Evolutionary conservation across 2,329 filamentous ascomycete species (phyloP), one percentile per base, ranked within the genome.

Genomic region (Aspergillus tamarii): DNA sequence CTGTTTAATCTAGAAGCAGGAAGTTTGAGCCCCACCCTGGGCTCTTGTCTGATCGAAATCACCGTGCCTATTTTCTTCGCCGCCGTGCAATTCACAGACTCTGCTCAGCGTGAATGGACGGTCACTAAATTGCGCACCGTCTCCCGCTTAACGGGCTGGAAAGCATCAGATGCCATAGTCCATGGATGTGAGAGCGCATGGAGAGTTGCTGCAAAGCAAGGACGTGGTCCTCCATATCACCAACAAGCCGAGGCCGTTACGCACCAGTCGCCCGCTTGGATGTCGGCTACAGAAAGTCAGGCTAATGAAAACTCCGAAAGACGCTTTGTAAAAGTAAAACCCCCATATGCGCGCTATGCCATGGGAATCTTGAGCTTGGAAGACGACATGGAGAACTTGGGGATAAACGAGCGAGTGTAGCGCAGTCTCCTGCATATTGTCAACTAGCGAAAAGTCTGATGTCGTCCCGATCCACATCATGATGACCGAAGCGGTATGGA

Each of bases 41-140:
- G 91, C 7, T 91, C 91, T 0, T 92, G 91, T 0, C 85, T 97
- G 26, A 93, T 93, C 63, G 94, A 98, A 77, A 88, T 88, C 70
- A 89, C 88, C 4, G 91, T 97, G 72, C 88, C 90, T 5, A 82
- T 97, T 1, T 97, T 98, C 79, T 93, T 97, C 65, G 91, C 93
- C 1, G 94, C 87, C 4, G 87, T 98, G 12, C 83, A 97, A 84
- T 96, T 89, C 74, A 87, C 87, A 70, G 87, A 92, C 64, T 76
- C 87, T 5, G 81, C 79, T 0, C 93, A 98, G 72, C 88, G 95
- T 1, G 84, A 86, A 62, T 96, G 93, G 91, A 86, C 90, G 0
- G 85, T 97, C 66, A 84, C 85, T 39, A 88, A 91, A 32, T 84
- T 97, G 61, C 85, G 88, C 69, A 89, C 93, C 70, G 89, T 96